These are phyloP conservation scores for Debaryomyces robertsiae DNA, from an alignment of 1,139 yeast species.

Conservation along the genomic window DNA sequence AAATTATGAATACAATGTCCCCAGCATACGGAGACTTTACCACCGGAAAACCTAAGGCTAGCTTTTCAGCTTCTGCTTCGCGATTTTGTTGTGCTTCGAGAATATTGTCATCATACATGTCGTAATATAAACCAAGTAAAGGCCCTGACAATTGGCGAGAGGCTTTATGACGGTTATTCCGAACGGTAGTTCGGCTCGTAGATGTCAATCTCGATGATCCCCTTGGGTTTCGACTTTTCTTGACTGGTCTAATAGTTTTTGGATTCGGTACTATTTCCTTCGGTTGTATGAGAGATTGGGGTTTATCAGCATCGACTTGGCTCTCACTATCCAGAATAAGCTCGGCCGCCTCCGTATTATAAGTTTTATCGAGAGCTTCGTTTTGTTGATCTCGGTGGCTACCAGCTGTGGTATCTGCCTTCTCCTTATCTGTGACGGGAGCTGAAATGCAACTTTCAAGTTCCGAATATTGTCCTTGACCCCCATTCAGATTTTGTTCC, in stretches of 20 bases:
- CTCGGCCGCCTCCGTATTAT: not conserved
- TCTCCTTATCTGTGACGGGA: not conserved
- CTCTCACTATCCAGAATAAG: not conserved
- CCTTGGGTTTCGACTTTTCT: conserved; percentile 5
- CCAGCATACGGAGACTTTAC: conserved; percentile 43
- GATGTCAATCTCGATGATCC: conserved; percentile 13
- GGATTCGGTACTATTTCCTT: conserved; percentile 5
- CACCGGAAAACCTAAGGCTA: conserved; percentile 38
- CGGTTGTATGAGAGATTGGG: not conserved
- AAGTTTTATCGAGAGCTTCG: too few relatives aligned
- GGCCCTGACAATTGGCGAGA: conserved; percentile 47
- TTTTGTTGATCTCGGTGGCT: too few relatives aligned
- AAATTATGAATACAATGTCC: conserved; percentile 45
- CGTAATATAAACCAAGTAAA: conserved; percentile 37
- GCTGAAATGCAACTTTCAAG: not conserved
- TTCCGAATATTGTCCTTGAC: not conserved
- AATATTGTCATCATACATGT: conserved; percentile 42
- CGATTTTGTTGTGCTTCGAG: conserved; percentile 25
- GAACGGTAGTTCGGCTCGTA: conserved; percentile 36
- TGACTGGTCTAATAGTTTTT: not conserved
- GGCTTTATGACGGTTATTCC: conserved; percentile 30
- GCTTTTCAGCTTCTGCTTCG: conserved; percentile 21
- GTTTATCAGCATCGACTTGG: not conserved
- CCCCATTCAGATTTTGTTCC: not conserved
- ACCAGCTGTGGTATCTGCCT: not conserved